Evolutionary conservation across 2,329 filamentous ascomycete genomes (phyloP), one percentile per base, ranked within the genome.

Genomic region (Penicillium hesseltinei): DNA sequence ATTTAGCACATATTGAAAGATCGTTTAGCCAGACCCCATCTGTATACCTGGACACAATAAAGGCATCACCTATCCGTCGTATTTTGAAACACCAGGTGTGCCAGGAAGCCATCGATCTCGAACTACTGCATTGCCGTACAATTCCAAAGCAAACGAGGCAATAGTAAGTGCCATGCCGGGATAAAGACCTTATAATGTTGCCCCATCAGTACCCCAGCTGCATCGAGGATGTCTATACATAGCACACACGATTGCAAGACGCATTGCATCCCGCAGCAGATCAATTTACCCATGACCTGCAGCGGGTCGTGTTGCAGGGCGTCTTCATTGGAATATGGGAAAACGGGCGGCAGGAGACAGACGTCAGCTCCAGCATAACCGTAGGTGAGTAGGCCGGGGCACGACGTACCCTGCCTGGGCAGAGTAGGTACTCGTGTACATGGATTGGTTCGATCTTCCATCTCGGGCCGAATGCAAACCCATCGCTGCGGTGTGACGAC

Each of bases 401-500:
- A 43, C 23, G 5, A 19, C 7, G 25, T 43, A 43, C 21, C 19
- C n/a, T 35, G 29, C 39, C 46, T 54, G 21, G 39, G 3, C 35
- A 54, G 45, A 54, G 33, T 50, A 49, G 54, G 43, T 51, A 51
- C 46, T 51, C 38, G 23, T 51, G 31, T 42, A 52, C 47, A 40
- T 39, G 31, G 17, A 45, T 57, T 50, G 43, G 52, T 61, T 57
- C 45, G 58, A 60, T 54, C 51, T 61, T 56, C 35, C 43, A 52
- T 42, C 40, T 60, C 56, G 38, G 62, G 38, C 50, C 42, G 53
- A 51, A 66, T 65, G 51, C 36, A 58, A 64, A 64, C 43, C 36
- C 39, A 53, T 56, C 57, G 43, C 54, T 60, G 59, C 44, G 49
- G 63, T 65, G 62, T 65, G 60, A 66, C 60, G 33, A 43, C 52